A percentile compares a stretch with the other conserved stretches of the same genome.
Evolutionary conservation across 257 asterid species (phyloP).

Genomic region (Verbena officinalis): DNA sequence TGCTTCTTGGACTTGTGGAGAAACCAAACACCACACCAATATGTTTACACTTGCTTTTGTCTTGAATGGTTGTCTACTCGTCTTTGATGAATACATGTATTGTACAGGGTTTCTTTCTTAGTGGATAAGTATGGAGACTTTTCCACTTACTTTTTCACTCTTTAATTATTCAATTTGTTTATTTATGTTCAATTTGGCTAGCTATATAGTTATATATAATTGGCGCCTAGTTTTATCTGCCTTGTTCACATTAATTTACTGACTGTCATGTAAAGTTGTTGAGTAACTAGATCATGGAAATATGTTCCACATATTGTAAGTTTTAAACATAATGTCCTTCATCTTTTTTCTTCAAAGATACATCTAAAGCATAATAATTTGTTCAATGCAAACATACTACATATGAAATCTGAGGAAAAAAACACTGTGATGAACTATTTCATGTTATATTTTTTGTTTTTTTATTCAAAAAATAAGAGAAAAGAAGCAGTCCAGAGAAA

Average conservation of each 20-base stretch:
- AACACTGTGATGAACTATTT: not conserved
- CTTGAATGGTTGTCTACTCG: not conserved
- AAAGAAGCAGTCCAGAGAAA: no score
- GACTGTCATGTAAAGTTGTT: no score
- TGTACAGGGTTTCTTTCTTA: constrained; percentile 21
- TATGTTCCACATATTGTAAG: no score
- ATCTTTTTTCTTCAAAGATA: no score
- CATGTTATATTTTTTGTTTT: no score
- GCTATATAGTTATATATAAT: not conserved
- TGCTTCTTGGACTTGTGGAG: constrained; percentile 17
- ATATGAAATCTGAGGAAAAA: no score
- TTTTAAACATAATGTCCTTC: not conserved
- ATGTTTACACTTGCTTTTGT: not conserved
- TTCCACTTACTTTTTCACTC: not conserved
- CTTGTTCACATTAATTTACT: no score
- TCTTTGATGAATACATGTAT: not conserved
- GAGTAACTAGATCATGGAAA: not conserved
- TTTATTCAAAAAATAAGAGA: no score
- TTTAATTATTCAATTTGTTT: not conserved
- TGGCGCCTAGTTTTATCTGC: not conserved
- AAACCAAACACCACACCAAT: constrained; percentile 13
- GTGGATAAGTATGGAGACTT: constrained; percentile 24
- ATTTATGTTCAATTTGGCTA: not conserved
- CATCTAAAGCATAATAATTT: no score
- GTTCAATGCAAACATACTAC: no score